These are phyloP conservation scores for Ramularia collo-cygni DNA, from an alignment of 2,329 filamentous ascomycete genomes.

Conservation along the genomic window DNA sequence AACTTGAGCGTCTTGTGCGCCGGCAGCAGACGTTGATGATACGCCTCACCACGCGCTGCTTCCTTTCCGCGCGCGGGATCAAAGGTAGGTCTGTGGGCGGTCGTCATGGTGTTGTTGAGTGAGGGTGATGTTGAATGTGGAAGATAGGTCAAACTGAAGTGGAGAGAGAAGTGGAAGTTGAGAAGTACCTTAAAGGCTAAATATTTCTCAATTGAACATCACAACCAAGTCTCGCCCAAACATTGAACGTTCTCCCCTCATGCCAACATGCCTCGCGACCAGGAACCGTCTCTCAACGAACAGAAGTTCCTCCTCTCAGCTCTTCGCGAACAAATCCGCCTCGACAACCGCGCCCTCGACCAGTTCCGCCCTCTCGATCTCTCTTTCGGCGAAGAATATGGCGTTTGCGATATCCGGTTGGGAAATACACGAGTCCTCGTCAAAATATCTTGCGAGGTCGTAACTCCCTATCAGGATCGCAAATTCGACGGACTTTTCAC, in stretches of 20 bases:
- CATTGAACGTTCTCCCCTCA: neutral
- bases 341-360: slow-evolving; percentile 78
- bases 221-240: neutral
- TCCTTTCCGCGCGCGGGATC: slow-evolving; percentile 95
- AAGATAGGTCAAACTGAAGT: neutral
- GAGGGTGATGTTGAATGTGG: too few species aligned
- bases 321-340: slow-evolving; percentile 68
- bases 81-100: slow-evolving; percentile 80
- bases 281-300: slow-evolving; percentile 83
- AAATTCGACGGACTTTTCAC: slow-evolving; percentile 95
- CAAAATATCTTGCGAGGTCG: slow-evolving; percentile 81
- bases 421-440: slow-evolving; percentile 88
- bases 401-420: slow-evolving; percentile 76
- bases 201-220: neutral
- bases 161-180: neutral
- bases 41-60: slow-evolving; percentile 83
- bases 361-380: slow-evolving; percentile 72
- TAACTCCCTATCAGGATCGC: slow-evolving; percentile 75
- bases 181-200: neutral
- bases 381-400: slow-evolving; percentile 83
- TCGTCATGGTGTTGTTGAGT: slow-evolving; percentile 38
- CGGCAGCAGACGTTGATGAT: slow-evolving; percentile 91
- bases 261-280: slow-evolving; percentile 77
- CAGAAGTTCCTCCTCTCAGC: slow-evolving; percentile 78
- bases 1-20: slow-evolving; percentile 91